Base-by-base conservation (phyloP, 2,329 filamentous ascomycete genomes). In the Alternaria hordeiaustralica region DNA sequence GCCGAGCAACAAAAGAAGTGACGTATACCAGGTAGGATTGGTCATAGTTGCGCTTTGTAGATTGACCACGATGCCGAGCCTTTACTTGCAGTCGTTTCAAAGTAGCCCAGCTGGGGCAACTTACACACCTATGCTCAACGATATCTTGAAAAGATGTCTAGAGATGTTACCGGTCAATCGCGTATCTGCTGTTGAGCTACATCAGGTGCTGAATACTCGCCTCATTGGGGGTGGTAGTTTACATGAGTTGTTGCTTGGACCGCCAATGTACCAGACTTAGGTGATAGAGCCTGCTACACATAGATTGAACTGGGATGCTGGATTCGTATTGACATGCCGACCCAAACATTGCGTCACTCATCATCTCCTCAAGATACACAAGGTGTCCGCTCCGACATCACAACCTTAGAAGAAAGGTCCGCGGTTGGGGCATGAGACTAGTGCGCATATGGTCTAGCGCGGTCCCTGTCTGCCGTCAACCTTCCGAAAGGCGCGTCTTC, bases 221-320 rank as follows among this genome's bases (percentile, higher is more conserved):
- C 10, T 36, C 0, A n/a, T 36, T n/a, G 33, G 33, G 4, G 33
- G 33, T 9, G 33, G 33, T 36, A 36, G 33, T 36, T 2, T 36
- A n/a, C 33, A 36, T 36, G 33, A 2, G 1, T 36, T 36, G 33
- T 36, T 5, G 0, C 33, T 36, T n/a, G 33, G 15, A n/a, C 15
- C 33, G 33, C 33, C 33, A n/a, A 36, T 36, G 33, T 36, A 36
- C 33, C 33, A 36, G 15, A 0, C 33, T 9, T 36, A 36, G 7
- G 8, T 3, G 15, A 0, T n/a, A 3, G 2, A n/a, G 8, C 15
- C 33, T 36, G 0, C 15, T 0, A 36, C 15, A 36, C 15, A 36
- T 9, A 36, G 15, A 1, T n/a, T 36, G 33, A 2, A 36, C 7
- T n/a, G 15, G 0, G 5, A 0, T 9, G 15, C 15, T 9, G 2